Base-by-base conservation (phyloP, 495 filamentous ascomycete genomes). In the Penicillium atrosanguineum region DNA sequence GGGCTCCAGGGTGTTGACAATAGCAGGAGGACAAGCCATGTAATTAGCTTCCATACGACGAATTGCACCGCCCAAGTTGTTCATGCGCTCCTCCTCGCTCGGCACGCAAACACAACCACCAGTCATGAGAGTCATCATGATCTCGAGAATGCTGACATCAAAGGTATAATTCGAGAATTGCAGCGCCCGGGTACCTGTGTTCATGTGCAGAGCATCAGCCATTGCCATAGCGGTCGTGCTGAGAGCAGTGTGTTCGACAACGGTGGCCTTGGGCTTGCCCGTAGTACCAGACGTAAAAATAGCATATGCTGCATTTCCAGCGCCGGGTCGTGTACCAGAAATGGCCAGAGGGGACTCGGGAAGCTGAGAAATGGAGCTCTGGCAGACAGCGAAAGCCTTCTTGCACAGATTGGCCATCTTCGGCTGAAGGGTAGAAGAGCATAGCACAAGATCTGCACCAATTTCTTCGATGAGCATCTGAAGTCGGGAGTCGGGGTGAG, bases 141-240 rank as follows among this genome's bases (percentile, higher is more conserved):
- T 82, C 50, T 90, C 87, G 4, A 80, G 62, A 18, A 89, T 72
- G 40, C 83, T 82, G 26, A 83, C 79, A 53, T 91, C 88, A 37
- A 87, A 87, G 1, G 83, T 83, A 60, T 83, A 87, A 42, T 83
- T 83, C 2, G 86, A 84, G 48, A 87, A 82, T 53, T 90, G 87
- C 56, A 90, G 74, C 7, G 84, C 77, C 7, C 87, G 78, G 15
- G 81, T 82, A 0, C 66, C 60, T 0, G 74, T 58, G 34, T 76
- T 67, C 40, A 87, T 77, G 9, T 68, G 53, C 15, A 85, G 60
- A 0, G 73, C 70, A 14, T 60, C 55, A 14, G 50, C 59, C 53
- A 73, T 64, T n/a, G 64, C 61, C 12, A 69, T 48, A 34, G 69
- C 63, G 1, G 64, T 63, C 16, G 68, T 67, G 6, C 64, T 69